Evolutionary conservation across 176 grass and related monocot species (phyloP), one percentile per base, ranked within the genome.

Genomic region (Ampelocalamus luodianensis): DNA sequence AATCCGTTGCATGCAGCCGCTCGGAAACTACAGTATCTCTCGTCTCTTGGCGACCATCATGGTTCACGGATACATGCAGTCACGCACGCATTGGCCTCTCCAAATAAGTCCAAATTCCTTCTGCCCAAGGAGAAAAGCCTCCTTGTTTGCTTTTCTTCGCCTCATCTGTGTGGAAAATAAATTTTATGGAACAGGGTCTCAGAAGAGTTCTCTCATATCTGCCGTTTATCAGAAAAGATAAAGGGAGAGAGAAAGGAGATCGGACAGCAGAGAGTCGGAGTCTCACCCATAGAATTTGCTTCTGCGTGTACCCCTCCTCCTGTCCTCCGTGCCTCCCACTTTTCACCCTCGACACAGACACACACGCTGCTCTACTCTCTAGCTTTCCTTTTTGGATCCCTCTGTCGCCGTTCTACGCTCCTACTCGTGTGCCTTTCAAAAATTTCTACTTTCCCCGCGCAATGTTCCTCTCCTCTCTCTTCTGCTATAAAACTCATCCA

Each of bases 321-420:
- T 71, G 87, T 90, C 83, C 13, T 12, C 71, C 61, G 46, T 38
- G 61, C 59, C 68, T 51, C 14, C 26, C 67, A 3, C 42, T 40
- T 80, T 50, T 6, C 65, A 8, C 55, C 61, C 2, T 45, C 42
- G 7, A n/a, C 7, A 43, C 72, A n/a, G 68, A 10, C 15, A 6
- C 74, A 7, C 87, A 67, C 23, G 11, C 76, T 49, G 51, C 51
- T 5, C 80, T 46, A 8, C 44, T 72, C 61, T 43, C 74, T 11
- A 86, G 50, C 67, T 88, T 84, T 91, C 83, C 75, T 27, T 71
- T 86, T 81, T 91, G 92, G 88, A 91, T 34, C 24, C 59, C 40
- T 88, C 79, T 72, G 92, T 91, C 83, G 37, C 22, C 15, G 81
- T 46, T 18, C 76, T 8, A 13, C 44, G 11, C 26, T 50, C 38